Conservation (phyloP, 1,284 basidiomycete species). For the Melampsora allii-populina region DNA sequence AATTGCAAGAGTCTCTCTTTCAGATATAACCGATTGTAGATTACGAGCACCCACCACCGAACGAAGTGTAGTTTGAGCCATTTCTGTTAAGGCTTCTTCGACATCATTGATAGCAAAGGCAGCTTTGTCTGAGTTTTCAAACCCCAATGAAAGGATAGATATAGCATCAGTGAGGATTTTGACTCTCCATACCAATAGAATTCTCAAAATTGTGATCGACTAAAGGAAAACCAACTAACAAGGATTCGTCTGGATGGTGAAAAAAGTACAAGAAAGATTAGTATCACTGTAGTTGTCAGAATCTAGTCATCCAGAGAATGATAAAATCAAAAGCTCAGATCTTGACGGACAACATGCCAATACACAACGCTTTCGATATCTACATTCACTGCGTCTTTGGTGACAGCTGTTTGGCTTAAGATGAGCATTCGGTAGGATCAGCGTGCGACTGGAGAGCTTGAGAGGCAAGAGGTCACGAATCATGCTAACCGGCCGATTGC, state of each 20-base stretch:
- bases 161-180: no score
- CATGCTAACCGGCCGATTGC: neutral
- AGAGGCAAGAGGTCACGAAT: neutral
- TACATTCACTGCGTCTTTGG: conserved; percentile 11
- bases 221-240: neutral
- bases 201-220: neutral
- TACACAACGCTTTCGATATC: conserved; percentile 12
- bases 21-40: conserved; percentile 60
- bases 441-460: neutral
- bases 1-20: conserved; percentile 91
- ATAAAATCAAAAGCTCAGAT: neutral
- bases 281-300: neutral
- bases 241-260: neutral
- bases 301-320: neutral
- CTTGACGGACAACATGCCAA: conserved; percentile 4
- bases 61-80: conserved; percentile 90
- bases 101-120: conserved; percentile 89
- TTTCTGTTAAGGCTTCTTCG: conserved; percentile 78
- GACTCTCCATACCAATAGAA: neutral
- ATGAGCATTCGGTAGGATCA: neutral
- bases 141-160: neutral
- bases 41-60: conserved; percentile 58
- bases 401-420: conserved; percentile 13
- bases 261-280: neutral
- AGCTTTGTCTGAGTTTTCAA: conserved; percentile 69